Conservation (phyloP, 495 filamentous ascomycete genomes). For the Cercophora sp. region DNA sequence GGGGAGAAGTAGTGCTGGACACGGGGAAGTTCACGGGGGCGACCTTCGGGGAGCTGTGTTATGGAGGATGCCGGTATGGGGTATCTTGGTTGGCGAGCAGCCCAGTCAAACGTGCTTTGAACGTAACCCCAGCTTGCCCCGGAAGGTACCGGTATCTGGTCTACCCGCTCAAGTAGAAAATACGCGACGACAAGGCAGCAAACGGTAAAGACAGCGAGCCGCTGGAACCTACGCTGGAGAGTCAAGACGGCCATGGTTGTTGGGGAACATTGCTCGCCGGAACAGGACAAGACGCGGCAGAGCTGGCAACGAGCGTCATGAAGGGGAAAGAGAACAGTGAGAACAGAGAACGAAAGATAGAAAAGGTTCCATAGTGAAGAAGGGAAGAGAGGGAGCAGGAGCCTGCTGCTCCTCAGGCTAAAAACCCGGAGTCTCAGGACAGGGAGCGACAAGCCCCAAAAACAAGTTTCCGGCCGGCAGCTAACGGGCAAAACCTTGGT, state of each 20-base stretch:
- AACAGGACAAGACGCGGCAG: neutral
- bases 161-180: conserved; percentile 6
- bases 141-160: neutral
- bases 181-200: conserved; percentile 21
- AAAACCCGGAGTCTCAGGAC: neutral
- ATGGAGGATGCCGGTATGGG: conserved; percentile 30
- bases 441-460: neutral
- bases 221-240: conserved; percentile 20
- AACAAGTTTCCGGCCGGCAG: conserved; percentile 3
- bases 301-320: neutral
- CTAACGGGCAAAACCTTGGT: neutral
- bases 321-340: neutral
- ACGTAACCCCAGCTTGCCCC: conserved; percentile 10
- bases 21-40: conserved; percentile 30
- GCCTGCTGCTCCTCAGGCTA: no score
- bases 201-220: conserved; percentile 20
- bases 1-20: conserved; percentile 38
- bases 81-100: conserved; percentile 26
- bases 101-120: conserved; percentile 43
- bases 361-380: neutral
- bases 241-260: conserved; percentile 24
- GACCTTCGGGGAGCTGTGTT: conserved; percentile 31
- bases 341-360: neutral
- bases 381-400: neutral
- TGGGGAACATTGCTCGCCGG: conserved; percentile 20